phyloP scores from a whole-genome alignment of 1,284 basidiomycete species.

The Vanrija pseudolonga region DNA sequence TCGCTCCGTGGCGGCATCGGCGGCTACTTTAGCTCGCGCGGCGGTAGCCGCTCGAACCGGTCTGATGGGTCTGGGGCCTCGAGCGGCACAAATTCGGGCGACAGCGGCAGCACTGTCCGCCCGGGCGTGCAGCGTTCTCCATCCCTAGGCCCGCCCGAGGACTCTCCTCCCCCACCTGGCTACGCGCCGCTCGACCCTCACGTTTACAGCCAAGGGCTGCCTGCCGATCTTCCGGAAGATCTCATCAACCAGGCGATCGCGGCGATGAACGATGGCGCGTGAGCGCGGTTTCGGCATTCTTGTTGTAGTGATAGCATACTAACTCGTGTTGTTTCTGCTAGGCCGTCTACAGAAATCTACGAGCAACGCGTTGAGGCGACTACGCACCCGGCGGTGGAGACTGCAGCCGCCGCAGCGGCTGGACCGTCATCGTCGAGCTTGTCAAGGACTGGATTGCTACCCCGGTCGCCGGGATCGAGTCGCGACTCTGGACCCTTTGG shows the following conservation, averaged over 20 bases:
- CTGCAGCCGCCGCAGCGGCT: too few relatives aligned
- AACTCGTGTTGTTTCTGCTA: background rate
- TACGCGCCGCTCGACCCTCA: conserved; percentile 50
- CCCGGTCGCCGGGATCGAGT: too few relatives aligned
- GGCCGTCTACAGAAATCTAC: too few relatives aligned
- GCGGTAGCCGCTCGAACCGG: too few relatives aligned
- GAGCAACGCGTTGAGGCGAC: too few relatives aligned
- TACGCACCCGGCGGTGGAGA: too few relatives aligned
- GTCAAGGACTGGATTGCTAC: too few relatives aligned
- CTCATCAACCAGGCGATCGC: conserved; percentile 49
- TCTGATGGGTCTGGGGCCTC: too few relatives aligned
- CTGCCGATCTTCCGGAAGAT: conserved; percentile 49
- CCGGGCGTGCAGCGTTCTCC: conserved; percentile 6
- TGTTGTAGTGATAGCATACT: background rate
- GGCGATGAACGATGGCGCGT: conserved; percentile 33
- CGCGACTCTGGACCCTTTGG: too few relatives aligned
- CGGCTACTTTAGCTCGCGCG: conserved; percentile 33
- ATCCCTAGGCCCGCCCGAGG: conserved; percentile 15
- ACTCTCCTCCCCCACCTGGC: conserved; percentile 41
- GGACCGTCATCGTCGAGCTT: too few relatives aligned
- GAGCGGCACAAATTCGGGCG: background rate
- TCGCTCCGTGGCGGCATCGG: conserved; percentile 30
- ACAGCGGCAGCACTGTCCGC: conserved; percentile 3
- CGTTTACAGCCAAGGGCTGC: conserved; percentile 47
- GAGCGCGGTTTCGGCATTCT: conserved; percentile 3